These are phyloP conservation scores for Epichloe gansuensis DNA, from an alignment of 2,329 filamentous ascomycete species.

Conservation along the genomic window DNA sequence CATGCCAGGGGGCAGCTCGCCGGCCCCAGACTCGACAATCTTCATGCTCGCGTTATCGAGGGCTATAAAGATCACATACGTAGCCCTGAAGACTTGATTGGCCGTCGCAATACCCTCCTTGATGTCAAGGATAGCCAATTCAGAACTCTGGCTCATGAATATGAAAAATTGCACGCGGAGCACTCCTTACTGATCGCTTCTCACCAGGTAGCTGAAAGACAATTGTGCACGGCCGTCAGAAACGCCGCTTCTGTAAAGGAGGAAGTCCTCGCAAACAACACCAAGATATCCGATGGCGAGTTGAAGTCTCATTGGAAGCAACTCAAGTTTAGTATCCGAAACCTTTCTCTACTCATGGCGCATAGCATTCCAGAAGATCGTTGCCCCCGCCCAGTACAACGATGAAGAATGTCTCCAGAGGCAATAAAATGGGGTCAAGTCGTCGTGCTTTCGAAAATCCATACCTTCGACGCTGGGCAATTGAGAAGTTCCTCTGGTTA, in stretches of 20 bases:
- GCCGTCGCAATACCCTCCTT: neutral
- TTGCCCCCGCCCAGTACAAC: neutral
- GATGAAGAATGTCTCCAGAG: neutral
- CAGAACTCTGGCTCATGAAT: no score
- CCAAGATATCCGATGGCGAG: neutral
- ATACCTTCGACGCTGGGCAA: neutral
- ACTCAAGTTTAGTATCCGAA: neutral
- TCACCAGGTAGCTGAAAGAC: neutral
- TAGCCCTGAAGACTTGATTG: neutral
- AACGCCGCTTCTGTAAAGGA: neutral
- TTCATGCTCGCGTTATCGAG: neutral
- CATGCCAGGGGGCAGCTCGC: neutral
- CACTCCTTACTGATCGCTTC: no score
- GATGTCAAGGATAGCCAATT: no score
- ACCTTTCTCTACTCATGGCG: neutral
- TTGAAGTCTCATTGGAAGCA: neutral
- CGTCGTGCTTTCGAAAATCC: neutral
- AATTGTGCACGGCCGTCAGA: neutral
- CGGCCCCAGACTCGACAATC: neutral
- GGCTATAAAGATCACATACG: neutral
- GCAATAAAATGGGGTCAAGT: neutral
- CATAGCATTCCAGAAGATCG: neutral
- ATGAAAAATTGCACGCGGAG: no score
- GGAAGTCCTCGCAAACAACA: neutral
- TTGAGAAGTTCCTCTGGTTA: neutral